Base-by-base conservation (phyloP, 805 yeast genomes). In the Wickerhamomyces hampshirensis region DNA sequence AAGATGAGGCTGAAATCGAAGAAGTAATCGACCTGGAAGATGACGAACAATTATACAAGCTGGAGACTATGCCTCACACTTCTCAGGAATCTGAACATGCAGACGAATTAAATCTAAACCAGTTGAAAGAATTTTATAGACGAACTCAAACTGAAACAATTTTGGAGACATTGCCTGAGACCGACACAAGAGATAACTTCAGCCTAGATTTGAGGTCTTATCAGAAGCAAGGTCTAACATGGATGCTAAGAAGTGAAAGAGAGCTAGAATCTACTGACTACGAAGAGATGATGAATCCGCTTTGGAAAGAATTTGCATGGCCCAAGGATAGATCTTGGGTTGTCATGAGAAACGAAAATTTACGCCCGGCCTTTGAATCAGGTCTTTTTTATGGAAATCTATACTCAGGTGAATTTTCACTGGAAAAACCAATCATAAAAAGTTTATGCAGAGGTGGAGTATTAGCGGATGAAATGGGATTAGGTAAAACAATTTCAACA, bases 391-490 rank as follows among this genome's bases (percentile, higher is more conserved):
- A 81, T 56, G 88, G 82, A 12, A 88, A 87, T 50, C 57, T 84
- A 39, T 83, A 80, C 53, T 76, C 83, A 37, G 96, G 96, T 5
- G 88, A 84, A 38, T 73, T 91, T 37, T 76, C 91, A 1, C 47
- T 75, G 12, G 70, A 72, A 16, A 76, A 73, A 42, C 97, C 96
- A 1, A 48, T 77, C 10, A 63, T 87, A 28, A 75, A 69, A 39
- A 67, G 80, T 2, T 51, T 71, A 14, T 70, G 80, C 33, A 67
- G 69, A 33, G 97, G 98, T 26, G 98, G 98, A 3, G 84, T 89
- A 15, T 62, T 89, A 12, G 95, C 97, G 0, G 98, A 89, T 62
- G 98, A 89, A 57, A 89, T 89, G 98, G 98, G 98, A 0, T 66
- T 89, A 7, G 98, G 98, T 29, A 89, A 89, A 55, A 89, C 98